Evolutionary conservation across 768 basidiomycete species (phyloP).

Genomic region (Pleurotus citrinopileatus): DNA sequence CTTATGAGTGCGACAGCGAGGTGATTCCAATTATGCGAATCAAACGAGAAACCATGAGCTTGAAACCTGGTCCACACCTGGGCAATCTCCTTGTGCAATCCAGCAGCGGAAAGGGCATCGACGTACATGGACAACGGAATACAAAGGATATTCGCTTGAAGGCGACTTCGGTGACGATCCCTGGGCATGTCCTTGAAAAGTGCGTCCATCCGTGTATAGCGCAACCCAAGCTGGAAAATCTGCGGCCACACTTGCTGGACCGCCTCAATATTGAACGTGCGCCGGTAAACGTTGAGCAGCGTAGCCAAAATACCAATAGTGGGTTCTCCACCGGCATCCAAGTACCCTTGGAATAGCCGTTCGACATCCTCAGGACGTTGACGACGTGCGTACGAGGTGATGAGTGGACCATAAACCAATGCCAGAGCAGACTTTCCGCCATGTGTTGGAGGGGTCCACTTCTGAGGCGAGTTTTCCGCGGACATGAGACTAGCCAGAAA

Average conservation of each 20-base stretch:
- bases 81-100: slow-evolving; percentile 59
- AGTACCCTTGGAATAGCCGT: slow-evolving; percentile 48
- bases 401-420: slow-evolving; percentile 59
- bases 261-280: slow-evolving; percentile 47
- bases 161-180: slow-evolving; percentile 13
- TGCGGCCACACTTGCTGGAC: slow-evolving; percentile 67
- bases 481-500: slow-evolving; percentile 56
- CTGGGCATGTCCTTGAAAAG: slow-evolving; percentile 26
- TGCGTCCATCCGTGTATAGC: slow-evolving; percentile 30
- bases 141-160: slow-evolving; percentile 58
- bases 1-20: slow-evolving; percentile 72
- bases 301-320: slow-evolving; percentile 58
- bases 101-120: slow-evolving; percentile 65
- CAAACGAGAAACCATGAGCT: slow-evolving; percentile 67
- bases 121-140: slow-evolving; percentile 81
- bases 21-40: slow-evolving; percentile 92
- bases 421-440: slow-evolving; percentile 45
- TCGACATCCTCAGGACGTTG: slow-evolving; percentile 51
- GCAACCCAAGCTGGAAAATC: slow-evolving; percentile 57
- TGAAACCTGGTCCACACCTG: slow-evolving; percentile 65
- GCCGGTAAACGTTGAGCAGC: slow-evolving; percentile 73
- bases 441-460: slow-evolving; percentile 37
- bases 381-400: slow-evolving; percentile 46
- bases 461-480: slow-evolving; percentile 26
- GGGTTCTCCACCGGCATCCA: slow-evolving; percentile 53